Base-by-base conservation (phyloP, 768 basidiomycete species). In the Russula ochroleuca region DNA sequence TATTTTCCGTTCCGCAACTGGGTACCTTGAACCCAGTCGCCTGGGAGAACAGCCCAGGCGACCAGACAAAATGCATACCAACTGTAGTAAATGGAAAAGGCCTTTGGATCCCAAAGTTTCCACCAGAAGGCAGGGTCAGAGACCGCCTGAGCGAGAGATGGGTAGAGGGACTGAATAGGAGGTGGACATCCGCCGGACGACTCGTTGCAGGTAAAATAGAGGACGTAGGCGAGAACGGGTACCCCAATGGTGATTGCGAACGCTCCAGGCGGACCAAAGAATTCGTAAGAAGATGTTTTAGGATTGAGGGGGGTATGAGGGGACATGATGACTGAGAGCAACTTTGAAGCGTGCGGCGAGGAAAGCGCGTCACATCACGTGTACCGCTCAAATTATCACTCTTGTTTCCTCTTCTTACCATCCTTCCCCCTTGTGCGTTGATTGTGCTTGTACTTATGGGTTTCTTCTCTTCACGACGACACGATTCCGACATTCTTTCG, bases 61-160 rank as follows among this genome's bases (percentile, higher is more conserved):
- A 83, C 75, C 53, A 98, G 82, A 67, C 85, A 88, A 74, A 88
- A 98, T n/a, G 83, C 77, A 75, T 97, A 98, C 95, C 96, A 99
- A 0, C 74, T 92, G 47, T 89, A 72, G 76, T 98, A 98, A 17
- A 88, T 80, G 23, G 85, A 68, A 2, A 83, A 70, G 0, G 94
- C 94, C 62, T 95, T 78, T 0, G 83, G 82, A 70, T 98, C 94
- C 88, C 91, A 97, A 1, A 97, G 80, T 21, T 78, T 74, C 50
- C 77, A 79, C 87, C 90, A 95, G 83, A 84, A 94, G 19, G 76
- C 71, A 6, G 71, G 66, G 68, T 76, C 74, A 7, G 80, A 77
- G 9, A 91, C 65, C 0, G 85, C 75, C 19, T 77, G 70, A 35
- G 79, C 66, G 57, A 87, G 73, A 66, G 73, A 75, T 48, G 79